phyloP scores from a whole-genome alignment of 768 basidiomycete genomes.

The Rhodotorula babjevae region DNA sequence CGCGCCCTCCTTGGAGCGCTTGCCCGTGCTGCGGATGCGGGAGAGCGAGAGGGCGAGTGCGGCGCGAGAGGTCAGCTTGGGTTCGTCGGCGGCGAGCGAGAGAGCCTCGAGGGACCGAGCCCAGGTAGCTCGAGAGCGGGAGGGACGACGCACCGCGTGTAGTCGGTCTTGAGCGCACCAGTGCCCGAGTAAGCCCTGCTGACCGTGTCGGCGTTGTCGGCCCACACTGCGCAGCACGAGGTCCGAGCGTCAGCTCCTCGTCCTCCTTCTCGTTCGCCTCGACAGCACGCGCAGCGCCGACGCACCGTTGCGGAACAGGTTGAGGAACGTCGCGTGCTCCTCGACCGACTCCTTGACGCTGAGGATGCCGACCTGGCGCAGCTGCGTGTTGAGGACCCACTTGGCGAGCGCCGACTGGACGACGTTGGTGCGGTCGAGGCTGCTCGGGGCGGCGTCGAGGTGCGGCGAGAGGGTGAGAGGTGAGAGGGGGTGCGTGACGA shows the following conservation, averaged over 20 bases:
- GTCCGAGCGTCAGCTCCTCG: neutral
- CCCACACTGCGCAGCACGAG: slow-evolving; percentile 68
- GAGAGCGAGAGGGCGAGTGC: too few relatives aligned
- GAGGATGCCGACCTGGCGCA: slow-evolving; percentile 68
- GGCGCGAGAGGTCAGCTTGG: neutral
- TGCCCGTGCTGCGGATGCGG: slow-evolving; percentile 57
- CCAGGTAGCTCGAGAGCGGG: neutral
- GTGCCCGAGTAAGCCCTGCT: slow-evolving; percentile 89
- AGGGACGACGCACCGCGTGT: slow-evolving; percentile 58
- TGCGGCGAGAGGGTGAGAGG: neutral
- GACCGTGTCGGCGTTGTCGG: slow-evolving; percentile 89
- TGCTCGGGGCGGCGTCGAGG: slow-evolving; percentile 61
- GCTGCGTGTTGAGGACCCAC: slow-evolving; percentile 72
- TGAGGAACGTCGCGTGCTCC: slow-evolving; percentile 70
- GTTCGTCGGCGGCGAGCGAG: neutral
- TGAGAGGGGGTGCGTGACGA: neutral
- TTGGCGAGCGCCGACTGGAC: slow-evolving; percentile 87
- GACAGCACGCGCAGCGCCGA: slow-evolving; percentile 22
- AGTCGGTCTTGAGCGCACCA: slow-evolving; percentile 92
- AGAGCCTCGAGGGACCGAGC: neutral
- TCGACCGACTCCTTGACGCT: slow-evolving; percentile 68
- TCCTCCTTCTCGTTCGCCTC: too few relatives aligned
- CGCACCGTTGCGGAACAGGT: slow-evolving; percentile 82
- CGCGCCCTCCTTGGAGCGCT: slow-evolving; percentile 71
- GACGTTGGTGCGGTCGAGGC: slow-evolving; percentile 90